Evolutionary conservation across 495 filamentous ascomycete genomes (phyloP).

Genomic region (Tuber calosporum): DNA sequence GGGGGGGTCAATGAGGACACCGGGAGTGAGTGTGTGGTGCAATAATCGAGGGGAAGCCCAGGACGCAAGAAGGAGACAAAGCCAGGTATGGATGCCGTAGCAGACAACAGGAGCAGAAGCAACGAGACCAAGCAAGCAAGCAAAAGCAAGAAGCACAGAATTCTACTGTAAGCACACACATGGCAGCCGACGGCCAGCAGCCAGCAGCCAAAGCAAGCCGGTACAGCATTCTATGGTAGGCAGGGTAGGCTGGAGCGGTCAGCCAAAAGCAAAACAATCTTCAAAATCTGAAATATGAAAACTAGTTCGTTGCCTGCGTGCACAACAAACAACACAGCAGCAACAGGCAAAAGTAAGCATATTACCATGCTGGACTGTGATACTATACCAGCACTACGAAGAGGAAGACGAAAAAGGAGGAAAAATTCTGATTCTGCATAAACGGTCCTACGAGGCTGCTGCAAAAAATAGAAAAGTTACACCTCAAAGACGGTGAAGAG

Average conservation of each 20-base stretch:
- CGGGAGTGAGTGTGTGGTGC: neutral
- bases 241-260: neutral
- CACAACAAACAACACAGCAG: conserved; percentile 7
- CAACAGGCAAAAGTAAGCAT: conserved; percentile 4
- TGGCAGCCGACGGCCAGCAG: conserved; percentile 8
- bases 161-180: conserved; percentile 14
- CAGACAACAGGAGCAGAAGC: neutral
- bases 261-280: neutral
- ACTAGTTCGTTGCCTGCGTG: neutral
- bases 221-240: neutral
- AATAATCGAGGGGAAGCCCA: neutral
- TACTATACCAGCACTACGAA: neutral
- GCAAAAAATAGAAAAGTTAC: neutral
- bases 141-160: neutral
- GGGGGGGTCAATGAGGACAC: neutral
- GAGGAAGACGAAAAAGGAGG: neutral
- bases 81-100: neutral
- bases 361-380: neutral
- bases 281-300: conserved; percentile 11
- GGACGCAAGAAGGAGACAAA: conserved; percentile 10
- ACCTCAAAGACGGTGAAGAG: neutral
- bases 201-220: conserved; percentile 15
- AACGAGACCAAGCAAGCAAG: neutral
- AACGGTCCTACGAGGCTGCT: neutral
- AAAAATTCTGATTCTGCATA: neutral